These are phyloP conservation scores for Boletus sp. DNA, from an alignment of 1,284 basidiomycete genomes.

Conservation along the genomic window DNA sequence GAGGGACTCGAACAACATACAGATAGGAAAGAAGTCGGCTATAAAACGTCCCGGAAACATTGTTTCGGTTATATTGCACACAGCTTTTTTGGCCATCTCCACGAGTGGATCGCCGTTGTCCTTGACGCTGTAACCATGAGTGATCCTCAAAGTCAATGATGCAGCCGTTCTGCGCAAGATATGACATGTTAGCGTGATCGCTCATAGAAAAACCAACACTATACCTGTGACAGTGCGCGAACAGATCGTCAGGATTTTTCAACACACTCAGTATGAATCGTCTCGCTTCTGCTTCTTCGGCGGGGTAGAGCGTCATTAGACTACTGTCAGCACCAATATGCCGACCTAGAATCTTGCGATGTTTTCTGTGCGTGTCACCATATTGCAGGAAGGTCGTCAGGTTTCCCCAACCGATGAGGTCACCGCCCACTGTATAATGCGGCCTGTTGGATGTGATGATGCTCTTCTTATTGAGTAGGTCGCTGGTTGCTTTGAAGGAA, in stretches of 20 bases:
- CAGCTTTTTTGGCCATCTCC: conserved; percentile 18
- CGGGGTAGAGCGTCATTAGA: conserved; percentile 8
- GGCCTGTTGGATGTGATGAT: background rate
- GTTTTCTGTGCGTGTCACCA: background rate
- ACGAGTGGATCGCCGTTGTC: conserved; percentile 12
- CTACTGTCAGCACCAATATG: background rate
- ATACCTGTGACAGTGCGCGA: conserved; percentile 7
- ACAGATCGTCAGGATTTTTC: conserved; percentile 7
- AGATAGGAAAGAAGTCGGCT: conserved; percentile 27
- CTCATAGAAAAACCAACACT: conserved; percentile 2
- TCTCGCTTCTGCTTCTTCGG: conserved; percentile 18
- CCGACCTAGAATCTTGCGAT: background rate
- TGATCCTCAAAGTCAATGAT: conserved; percentile 14
- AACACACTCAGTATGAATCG: background rate
- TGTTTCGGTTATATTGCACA: conserved; percentile 12
- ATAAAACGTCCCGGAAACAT: conserved; percentile 23
- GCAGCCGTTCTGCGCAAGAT: conserved; percentile 1
- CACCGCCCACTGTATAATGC: background rate
- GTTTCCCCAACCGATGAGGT: background rate
- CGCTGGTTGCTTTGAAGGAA: background rate
- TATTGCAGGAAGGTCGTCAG: background rate
- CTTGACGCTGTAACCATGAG: conserved; percentile 19
- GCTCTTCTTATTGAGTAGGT: background rate
- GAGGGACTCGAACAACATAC: conserved; percentile 16
- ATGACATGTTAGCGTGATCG: background rate